These are phyloP conservation scores for Puccinia horiana DNA, from an alignment of 1,284 basidiomycete genomes.

Conservation along the genomic window DNA sequence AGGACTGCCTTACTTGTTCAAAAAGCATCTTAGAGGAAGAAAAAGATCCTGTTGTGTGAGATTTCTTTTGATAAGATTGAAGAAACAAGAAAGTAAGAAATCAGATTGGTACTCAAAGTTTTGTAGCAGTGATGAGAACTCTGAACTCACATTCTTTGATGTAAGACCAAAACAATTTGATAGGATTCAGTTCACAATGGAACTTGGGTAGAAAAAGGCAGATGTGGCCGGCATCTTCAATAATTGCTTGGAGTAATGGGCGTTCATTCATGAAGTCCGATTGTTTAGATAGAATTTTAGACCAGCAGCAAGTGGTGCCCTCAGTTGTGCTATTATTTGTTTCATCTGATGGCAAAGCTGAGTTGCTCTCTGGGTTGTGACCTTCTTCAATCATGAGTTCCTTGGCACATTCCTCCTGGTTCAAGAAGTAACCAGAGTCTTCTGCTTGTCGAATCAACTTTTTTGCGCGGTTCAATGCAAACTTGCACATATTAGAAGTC, in stretches of 20 bases:
- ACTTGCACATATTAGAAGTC: not conserved
- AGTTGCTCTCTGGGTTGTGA: not conserved
- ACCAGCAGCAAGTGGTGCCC: not conserved
- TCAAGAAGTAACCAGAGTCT: not conserved
- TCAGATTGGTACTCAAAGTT: too few species aligned
- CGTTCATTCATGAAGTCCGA: not conserved
- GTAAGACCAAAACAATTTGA: not conserved
- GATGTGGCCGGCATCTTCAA: not conserved
- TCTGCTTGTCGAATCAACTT: not conserved
- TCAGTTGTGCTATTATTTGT: not conserved
- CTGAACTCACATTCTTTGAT: not conserved
- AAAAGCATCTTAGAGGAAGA: constrained; percentile 14
- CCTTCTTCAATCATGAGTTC: not conserved
- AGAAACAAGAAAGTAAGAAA: too few species aligned
- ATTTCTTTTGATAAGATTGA: not conserved
- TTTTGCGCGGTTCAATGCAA: not conserved
- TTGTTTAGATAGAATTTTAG: not conserved
- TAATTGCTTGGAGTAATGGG: not conserved
- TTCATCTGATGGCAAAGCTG: not conserved
- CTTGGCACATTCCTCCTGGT: not conserved
- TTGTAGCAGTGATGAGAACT: too few species aligned
- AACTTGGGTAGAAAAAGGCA: not conserved
- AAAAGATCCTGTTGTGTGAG: not conserved
- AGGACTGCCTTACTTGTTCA: constrained; percentile 15
- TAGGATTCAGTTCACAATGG: not conserved